A percentile compares a stretch with the other conserved stretches of the same genome.
These are phyloP conservation scores for Coemansia sp. DNA, from an alignment of 192 early-diverging fungal genomes.

Conservation along the genomic window DNA sequence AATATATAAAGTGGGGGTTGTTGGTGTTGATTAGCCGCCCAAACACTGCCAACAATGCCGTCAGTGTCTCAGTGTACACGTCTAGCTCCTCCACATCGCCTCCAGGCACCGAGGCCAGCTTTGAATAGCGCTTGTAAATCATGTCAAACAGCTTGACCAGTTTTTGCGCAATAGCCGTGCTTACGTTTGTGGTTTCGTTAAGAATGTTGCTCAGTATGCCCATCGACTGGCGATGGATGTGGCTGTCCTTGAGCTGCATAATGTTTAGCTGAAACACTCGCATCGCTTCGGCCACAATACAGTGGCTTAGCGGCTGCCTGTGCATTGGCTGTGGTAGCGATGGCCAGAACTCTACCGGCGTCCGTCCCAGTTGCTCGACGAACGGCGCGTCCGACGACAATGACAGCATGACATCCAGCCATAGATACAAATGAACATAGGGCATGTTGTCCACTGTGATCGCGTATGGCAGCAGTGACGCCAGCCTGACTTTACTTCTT, in stretches of 20 bases:
- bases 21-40: conserved; percentile 30
- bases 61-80: conserved; percentile 34
- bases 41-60: conserved; percentile 28
- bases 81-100: conserved; percentile 15
- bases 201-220: conserved; percentile 36
- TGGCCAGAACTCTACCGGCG: conserved; percentile 37
- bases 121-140: conserved; percentile 27
- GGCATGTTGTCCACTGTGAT: conserved; percentile 30
- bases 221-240: conserved; percentile 33
- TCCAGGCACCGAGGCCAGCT: conserved; percentile 5
- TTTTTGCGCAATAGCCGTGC: conserved; percentile 31
- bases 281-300: conserved; percentile 31
- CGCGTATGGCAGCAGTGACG: conserved; percentile 11
- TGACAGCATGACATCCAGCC: conserved; percentile 24
- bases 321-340: conserved; percentile 29
- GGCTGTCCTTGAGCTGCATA: conserved; percentile 34
- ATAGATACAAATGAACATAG: conserved; percentile 33
- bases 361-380: conserved; percentile 40
- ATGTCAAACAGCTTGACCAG: conserved; percentile 45
- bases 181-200: conserved; percentile 13
- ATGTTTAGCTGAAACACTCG: conserved; percentile 47
- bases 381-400: conserved; percentile 31
- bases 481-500: conserved; percentile 21
- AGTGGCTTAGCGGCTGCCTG: conserved; percentile 32
- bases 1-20: conserved; percentile 47